Percentiles rank a stretch among this genome's conserved stretches.
phyloP scores from a whole-genome alignment of 345 rosid species.

The Dipteronia sinensis region DNA sequence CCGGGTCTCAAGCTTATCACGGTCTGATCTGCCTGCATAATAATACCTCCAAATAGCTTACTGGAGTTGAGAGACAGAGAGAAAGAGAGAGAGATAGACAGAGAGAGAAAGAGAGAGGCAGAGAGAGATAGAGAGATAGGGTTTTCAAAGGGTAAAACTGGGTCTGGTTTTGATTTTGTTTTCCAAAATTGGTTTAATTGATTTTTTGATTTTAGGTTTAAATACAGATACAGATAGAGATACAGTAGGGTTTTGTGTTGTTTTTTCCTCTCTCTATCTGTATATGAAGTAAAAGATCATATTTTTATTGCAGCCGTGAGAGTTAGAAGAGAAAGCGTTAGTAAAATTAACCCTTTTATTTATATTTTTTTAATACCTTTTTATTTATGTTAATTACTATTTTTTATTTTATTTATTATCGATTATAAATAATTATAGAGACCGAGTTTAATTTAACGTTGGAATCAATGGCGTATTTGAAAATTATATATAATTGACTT shows the following conservation, averaged over 20 bases:
- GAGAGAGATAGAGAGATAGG: background rate
- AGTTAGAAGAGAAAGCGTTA: background rate
- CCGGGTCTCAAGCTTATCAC: slow-evolving; percentile 43
- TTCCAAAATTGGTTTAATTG: background rate
- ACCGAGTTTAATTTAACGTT: too few relatives aligned
- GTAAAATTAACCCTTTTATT: too few relatives aligned
- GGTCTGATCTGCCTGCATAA: slow-evolving; percentile 35
- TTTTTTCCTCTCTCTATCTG: background rate
- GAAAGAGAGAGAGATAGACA: background rate
- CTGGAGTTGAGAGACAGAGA: background rate
- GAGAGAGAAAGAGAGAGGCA: background rate
- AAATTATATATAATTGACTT: too few relatives aligned
- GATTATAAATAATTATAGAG: too few relatives aligned
- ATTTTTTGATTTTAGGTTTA: background rate
- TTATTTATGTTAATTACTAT: too few relatives aligned
- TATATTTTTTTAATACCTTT: too few relatives aligned
- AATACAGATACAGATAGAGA: slow-evolving; percentile 13
- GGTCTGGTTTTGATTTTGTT: slow-evolving; percentile 2
- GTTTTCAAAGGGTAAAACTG: background rate
- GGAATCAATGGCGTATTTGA: too few relatives aligned
- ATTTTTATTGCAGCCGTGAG: background rate
- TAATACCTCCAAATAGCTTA: slow-evolving; percentile 8
- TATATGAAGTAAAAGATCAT: background rate
- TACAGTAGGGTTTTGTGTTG: background rate
- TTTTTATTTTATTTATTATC: too few relatives aligned